A percentile compares a stretch with the other conserved stretches of the same genome.
These are phyloP conservation scores for Cercospora citrullina DNA, from an alignment of 2,329 filamentous ascomycete species.

Conservation along the genomic window DNA sequence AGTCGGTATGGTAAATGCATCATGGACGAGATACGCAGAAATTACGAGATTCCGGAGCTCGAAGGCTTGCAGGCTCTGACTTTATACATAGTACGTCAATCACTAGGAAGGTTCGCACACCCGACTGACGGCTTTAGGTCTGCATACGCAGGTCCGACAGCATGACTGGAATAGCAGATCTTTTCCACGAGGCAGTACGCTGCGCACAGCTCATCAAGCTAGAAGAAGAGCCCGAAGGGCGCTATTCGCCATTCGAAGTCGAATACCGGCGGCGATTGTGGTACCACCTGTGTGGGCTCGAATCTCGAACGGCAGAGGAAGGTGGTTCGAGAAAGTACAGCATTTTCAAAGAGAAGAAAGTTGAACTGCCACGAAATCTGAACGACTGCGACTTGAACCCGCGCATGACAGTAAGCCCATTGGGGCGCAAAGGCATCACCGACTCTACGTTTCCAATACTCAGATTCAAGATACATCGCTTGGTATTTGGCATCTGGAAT, in stretches of 20 bases:
- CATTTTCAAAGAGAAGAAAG: slow-evolving; percentile 27
- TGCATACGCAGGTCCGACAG: slow-evolving; percentile 24
- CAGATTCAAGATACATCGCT: slow-evolving; percentile 29
- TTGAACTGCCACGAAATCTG: slow-evolving; percentile 30
- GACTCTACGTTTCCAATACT: slow-evolving; percentile 30
- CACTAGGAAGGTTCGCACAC: no score
- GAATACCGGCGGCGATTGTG: slow-evolving; percentile 30
- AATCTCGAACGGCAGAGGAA: slow-evolving; percentile 33
- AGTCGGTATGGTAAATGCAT: slow-evolving; percentile 24
- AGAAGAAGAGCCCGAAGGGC: slow-evolving; percentile 23
- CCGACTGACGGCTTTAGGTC: slow-evolving; percentile 17
- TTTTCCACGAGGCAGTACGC: slow-evolving; percentile 27
- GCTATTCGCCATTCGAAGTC: slow-evolving; percentile 24
- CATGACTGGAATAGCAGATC: slow-evolving; percentile 19
- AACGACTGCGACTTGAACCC: slow-evolving; percentile 33
- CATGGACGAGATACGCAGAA: slow-evolving; percentile 21
- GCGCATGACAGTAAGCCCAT: slow-evolving; percentile 21
- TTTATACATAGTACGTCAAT: slow-evolving; percentile 25
- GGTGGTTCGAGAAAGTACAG: slow-evolving; percentile 22
- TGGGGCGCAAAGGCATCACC: slow-evolving; percentile 27
- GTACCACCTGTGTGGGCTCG: slow-evolving; percentile 31
- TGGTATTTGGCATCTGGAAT: slow-evolving; percentile 24
- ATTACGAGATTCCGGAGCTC: slow-evolving; percentile 25
- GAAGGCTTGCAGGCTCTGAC: slow-evolving; percentile 29
- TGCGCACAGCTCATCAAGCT: slow-evolving; percentile 27